Evolutionary conservation across 768 basidiomycete species (phyloP).

Genomic region (Mycena sanguinolenta): DNA sequence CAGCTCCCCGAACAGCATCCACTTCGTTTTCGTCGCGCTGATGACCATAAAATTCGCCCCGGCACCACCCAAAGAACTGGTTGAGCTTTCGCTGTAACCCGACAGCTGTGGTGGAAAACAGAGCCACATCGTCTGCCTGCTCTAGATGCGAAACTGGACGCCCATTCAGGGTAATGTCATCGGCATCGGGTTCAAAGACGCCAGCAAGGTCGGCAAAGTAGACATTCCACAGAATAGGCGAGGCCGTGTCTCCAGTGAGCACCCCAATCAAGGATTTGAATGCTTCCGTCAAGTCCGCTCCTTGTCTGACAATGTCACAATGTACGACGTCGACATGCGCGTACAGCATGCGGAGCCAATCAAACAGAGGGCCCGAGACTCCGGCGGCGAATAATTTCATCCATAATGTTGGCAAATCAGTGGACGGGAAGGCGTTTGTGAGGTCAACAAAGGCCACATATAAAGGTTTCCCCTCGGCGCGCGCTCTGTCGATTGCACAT

Average conservation of each 20-base stretch:
- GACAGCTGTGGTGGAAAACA: conserved; percentile 34
- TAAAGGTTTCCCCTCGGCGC: conserved; percentile 33
- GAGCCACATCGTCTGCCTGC: conserved; percentile 44
- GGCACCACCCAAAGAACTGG: no score
- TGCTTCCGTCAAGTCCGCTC: conserved; percentile 12
- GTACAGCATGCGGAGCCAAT: conserved; percentile 17
- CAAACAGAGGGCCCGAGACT: conserved; percentile 41
- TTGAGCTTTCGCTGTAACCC: conserved; percentile 31
- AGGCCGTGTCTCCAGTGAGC: conserved; percentile 29
- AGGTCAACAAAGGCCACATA: conserved; percentile 45
- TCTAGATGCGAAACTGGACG: conserved; percentile 35
- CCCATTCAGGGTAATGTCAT: conserved; percentile 35
- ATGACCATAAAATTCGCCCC: conserved; percentile 40
- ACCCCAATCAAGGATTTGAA: conserved; percentile 32
- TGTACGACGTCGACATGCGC: conserved; percentile 7
- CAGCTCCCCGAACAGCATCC: conserved; percentile 39
- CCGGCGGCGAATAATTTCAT: conserved; percentile 41
- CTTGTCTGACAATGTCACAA: conserved; percentile 11
- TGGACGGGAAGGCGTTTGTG: conserved; percentile 52
- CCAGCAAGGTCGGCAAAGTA: conserved; percentile 16
- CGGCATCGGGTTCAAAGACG: conserved; percentile 17
- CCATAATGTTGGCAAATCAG: conserved; percentile 48
- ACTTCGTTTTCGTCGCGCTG: conserved; percentile 40
- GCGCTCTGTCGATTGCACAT: conserved; percentile 39
- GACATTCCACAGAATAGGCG: conserved; percentile 4